phyloP scores from a whole-genome alignment of 345 rosid genomes.

The Bretschneidera sinensis region DNA sequence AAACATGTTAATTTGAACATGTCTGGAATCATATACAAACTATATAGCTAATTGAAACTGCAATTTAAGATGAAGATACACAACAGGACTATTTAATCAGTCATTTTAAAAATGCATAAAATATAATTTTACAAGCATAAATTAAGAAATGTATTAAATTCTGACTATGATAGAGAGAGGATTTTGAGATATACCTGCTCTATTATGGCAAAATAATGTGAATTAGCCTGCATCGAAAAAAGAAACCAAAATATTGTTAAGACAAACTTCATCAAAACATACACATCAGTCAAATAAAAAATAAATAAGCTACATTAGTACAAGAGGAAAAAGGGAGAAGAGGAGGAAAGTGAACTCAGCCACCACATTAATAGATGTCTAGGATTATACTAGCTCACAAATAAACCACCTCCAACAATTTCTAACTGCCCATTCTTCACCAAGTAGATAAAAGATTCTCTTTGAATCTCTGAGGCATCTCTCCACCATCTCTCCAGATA shows the following conservation, averaged over 20 bases:
- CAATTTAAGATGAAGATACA: conserved; percentile 7
- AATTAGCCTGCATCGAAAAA: conserved; percentile 79
- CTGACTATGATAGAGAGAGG: too few species aligned
- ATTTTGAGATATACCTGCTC: conserved; percentile 68
- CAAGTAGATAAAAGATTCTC: conserved; percentile 60
- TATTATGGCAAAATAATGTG: conserved; percentile 90
- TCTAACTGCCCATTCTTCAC: conserved; percentile 93
- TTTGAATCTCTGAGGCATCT: conserved; percentile 62
- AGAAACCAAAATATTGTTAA: conserved; percentile 12
- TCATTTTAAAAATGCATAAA: too few species aligned
- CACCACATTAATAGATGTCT: not conserved
- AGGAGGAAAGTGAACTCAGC: conserved; percentile 2
- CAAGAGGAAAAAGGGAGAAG: not conserved
- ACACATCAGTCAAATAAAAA: not conserved
- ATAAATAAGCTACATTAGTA: not conserved
- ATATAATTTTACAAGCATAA: too few species aligned
- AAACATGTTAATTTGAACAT: too few species aligned
- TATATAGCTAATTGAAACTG: conserved; percentile 3
- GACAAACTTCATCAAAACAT: conserved; percentile 1
- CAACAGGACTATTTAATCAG: conserved; percentile 1
- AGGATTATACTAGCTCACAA: conserved; percentile 3
- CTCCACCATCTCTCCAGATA: conserved; percentile 99
- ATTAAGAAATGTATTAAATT: too few species aligned
- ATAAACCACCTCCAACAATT: conserved; percentile 92
- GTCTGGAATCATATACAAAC: conserved; percentile 8